Conservation (phyloP, 1,284 basidiomycete species). For the Leucocoprinus gongylophorus region DNA sequence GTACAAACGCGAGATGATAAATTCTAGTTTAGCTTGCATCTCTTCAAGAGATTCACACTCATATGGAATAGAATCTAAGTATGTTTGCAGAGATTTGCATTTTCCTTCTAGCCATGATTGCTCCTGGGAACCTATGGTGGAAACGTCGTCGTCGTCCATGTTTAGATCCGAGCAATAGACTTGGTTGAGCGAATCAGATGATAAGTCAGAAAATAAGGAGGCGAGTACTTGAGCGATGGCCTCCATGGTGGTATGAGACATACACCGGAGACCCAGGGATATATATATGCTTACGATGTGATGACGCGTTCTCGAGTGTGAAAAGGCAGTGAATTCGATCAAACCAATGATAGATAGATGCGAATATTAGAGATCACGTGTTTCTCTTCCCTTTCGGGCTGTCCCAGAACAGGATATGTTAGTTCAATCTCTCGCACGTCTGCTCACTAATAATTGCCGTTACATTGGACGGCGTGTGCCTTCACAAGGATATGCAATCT, state of each 20-base stretch:
- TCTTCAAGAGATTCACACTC: constrained; percentile 67
- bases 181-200: background rate
- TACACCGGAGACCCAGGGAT: background rate
- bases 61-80: constrained; percentile 71
- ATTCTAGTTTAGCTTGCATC: constrained; percentile 70
- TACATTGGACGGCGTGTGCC: background rate
- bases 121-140: constrained; percentile 37
- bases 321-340: constrained; percentile 6
- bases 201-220: background rate
- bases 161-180: constrained; percentile 7
- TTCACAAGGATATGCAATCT: constrained; percentile 3
- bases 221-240: constrained; percentile 4
- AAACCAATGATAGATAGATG: background rate
- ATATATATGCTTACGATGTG: constrained; percentile 8
- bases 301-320: constrained; percentile 7
- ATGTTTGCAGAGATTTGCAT: constrained; percentile 49
- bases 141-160: constrained; percentile 51
- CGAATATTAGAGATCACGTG: constrained; percentile 7
- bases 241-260: constrained; percentile 7
- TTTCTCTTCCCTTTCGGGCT: background rate
- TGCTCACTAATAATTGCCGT: constrained; percentile 13
- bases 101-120: constrained; percentile 32
- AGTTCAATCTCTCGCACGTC: constrained; percentile 15
- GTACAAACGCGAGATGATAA: constrained; percentile 66
- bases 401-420: constrained; percentile 10